Evolutionary conservation across 106 monocot genomes (phyloP).

Genomic region (Cymbidium sinense): DNA sequence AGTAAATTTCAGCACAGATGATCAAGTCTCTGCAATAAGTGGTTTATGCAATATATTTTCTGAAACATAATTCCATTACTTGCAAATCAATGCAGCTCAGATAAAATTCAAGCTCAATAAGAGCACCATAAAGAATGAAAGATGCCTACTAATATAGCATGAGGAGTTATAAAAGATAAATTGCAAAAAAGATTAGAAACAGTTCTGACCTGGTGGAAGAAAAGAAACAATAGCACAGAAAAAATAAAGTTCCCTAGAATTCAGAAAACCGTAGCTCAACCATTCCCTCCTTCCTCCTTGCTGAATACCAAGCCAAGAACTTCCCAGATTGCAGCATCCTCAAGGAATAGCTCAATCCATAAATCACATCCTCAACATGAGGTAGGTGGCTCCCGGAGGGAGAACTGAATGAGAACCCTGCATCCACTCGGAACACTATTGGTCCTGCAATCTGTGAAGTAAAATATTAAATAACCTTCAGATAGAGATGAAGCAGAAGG

Average conservation of each 20-base stretch:
- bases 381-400: slow-evolving; percentile 40
- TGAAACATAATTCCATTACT: not conserved
- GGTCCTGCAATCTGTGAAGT: slow-evolving; percentile 61
- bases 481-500: not conserved
- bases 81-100: not conserved
- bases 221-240: not conserved
- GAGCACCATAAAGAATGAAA: not conserved
- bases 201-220: not conserved
- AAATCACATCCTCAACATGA: slow-evolving; percentile 54
- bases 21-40: too few species aligned
- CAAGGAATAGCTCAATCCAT: slow-evolving; percentile 65
- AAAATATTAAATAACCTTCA: not conserved
- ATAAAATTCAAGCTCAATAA: not conserved
- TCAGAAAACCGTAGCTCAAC: slow-evolving; percentile 70
- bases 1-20: too few species aligned
- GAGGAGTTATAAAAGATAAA: not conserved
- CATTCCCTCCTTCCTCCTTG: slow-evolving; percentile 85
- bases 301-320: slow-evolving; percentile 78
- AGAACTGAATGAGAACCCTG: slow-evolving; percentile 36
- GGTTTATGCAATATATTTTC: not conserved
- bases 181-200: not conserved
- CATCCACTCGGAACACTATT: slow-evolving; percentile 55
- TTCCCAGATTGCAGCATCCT: slow-evolving; percentile 66
- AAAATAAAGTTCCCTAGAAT: slow-evolving; percentile 23
- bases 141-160: not conserved